These are phyloP conservation scores for Santalum album DNA, from an alignment of 164 flowering plant species.

Conservation along the genomic window DNA sequence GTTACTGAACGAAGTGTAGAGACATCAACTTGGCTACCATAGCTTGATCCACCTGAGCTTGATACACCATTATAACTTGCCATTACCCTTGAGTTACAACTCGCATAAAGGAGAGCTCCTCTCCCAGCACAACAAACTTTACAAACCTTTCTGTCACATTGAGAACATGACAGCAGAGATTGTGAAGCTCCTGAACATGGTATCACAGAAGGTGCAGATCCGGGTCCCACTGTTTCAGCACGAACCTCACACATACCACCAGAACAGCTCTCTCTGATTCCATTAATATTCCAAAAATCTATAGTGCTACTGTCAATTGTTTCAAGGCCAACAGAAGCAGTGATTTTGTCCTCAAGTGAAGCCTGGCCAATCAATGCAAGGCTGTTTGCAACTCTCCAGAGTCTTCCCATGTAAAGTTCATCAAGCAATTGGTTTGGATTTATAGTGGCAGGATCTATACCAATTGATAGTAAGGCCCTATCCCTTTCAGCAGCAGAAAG, in stretches of 20 bases:
- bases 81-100: slow-evolving; percentile 34
- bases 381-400: slow-evolving; percentile 53
- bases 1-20: slow-evolving; percentile 32
- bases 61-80: slow-evolving; percentile 29
- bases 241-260: slow-evolving; percentile 70
- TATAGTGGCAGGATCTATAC: slow-evolving; percentile 85
- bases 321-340: slow-evolving; percentile 70
- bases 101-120: slow-evolving; percentile 65
- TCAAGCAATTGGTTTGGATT: slow-evolving; percentile 78
- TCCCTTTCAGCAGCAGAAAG: slow-evolving; percentile 98
- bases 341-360: slow-evolving; percentile 73
- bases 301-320: slow-evolving; percentile 31
- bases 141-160: slow-evolving; percentile 70
- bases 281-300: slow-evolving; percentile 84
- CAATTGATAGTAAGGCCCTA: slow-evolving; percentile 75
- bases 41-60: slow-evolving; percentile 50
- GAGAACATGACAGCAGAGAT: slow-evolving; percentile 42
- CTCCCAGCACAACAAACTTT: slow-evolving; percentile 84
- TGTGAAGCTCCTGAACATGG: slow-evolving; percentile 27
- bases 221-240: slow-evolving; percentile 33
- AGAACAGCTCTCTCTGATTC: slow-evolving; percentile 64
- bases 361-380: slow-evolving; percentile 81
- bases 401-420: slow-evolving; percentile 50
- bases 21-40: slow-evolving; percentile 44
- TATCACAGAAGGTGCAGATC: slow-evolving; percentile 16